phyloP scores from a whole-genome alignment of 768 basidiomycete genomes.

The Mrakia frigida region DNA sequence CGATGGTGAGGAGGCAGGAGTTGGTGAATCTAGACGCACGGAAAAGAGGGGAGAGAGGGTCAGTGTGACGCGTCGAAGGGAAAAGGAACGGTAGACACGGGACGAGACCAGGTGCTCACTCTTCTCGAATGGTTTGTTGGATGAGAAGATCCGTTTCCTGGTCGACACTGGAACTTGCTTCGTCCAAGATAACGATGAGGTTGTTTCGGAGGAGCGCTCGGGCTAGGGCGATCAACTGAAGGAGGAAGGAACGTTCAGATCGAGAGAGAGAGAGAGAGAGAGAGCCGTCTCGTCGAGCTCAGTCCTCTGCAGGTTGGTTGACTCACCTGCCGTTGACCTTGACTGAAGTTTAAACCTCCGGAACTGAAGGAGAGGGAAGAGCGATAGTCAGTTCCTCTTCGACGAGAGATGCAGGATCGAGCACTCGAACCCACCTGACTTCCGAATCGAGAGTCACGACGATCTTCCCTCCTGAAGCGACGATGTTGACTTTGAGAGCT shows the following conservation, averaged over 20 bases:
- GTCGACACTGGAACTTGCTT: not conserved
- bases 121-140: not conserved
- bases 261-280: too few species aligned
- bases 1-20: constrained; percentile 39
- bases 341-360: constrained; percentile 85
- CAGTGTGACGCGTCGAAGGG: too few species aligned
- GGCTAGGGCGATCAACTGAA: constrained; percentile 40
- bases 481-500: constrained; percentile 14
- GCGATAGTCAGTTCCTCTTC: constrained; percentile 38
- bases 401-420: not conserved
- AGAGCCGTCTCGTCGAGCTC: too few species aligned
- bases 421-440: constrained; percentile 55
- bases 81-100: not conserved
- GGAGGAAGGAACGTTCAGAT: too few species aligned
- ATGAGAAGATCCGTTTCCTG: constrained; percentile 1
- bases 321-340: constrained; percentile 69
- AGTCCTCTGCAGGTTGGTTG: too few species aligned
- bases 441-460: constrained; percentile 42
- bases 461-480: not conserved
- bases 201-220: constrained; percentile 31
- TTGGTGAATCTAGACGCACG: not conserved
- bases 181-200: constrained; percentile 29
- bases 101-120: not conserved
- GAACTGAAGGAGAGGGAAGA: not conserved
- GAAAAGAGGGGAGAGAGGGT: not conserved